These are phyloP conservation scores for Globisporangium uncinulatum DNA, from an alignment of 352 stramenopile species.

Conservation along the genomic window DNA sequence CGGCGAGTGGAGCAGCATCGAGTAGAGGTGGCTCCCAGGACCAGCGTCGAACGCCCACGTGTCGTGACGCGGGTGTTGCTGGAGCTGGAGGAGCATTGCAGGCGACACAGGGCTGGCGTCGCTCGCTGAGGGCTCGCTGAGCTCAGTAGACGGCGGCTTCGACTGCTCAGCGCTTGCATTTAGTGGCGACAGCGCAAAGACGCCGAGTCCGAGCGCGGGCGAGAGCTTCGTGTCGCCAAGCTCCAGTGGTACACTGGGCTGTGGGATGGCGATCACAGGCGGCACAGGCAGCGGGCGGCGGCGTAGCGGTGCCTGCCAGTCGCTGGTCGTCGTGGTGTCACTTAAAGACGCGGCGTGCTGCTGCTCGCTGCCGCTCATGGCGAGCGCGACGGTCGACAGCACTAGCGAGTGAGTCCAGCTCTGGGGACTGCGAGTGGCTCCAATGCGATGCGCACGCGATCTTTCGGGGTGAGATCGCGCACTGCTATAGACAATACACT, in stretches of 20 bases:
- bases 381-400: background rate
- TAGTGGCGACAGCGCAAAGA: background rate
- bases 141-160: background rate
- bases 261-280: conserved; percentile 3
- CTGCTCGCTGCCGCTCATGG: background rate
- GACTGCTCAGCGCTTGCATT: background rate
- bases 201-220: background rate
- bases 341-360: background rate
- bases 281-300: background rate
- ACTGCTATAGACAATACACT: too few species aligned
- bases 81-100: background rate
- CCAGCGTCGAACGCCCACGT: conserved; percentile 7
- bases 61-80: background rate
- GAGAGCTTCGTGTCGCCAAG: background rate
- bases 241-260: background rate
- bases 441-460: too few species aligned
- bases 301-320: background rate
- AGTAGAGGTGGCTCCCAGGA: conserved; percentile 3
- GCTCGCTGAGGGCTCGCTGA: background rate
- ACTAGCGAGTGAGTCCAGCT: background rate
- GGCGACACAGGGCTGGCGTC: background rate
- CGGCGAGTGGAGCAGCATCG: conserved; percentile 8
- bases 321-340: background rate
- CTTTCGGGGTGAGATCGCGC: too few species aligned
- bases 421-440: background rate